These are phyloP conservation scores for Usnea hakonensis DNA, from an alignment of 495 filamentous ascomycete genomes.

Conservation along the genomic window DNA sequence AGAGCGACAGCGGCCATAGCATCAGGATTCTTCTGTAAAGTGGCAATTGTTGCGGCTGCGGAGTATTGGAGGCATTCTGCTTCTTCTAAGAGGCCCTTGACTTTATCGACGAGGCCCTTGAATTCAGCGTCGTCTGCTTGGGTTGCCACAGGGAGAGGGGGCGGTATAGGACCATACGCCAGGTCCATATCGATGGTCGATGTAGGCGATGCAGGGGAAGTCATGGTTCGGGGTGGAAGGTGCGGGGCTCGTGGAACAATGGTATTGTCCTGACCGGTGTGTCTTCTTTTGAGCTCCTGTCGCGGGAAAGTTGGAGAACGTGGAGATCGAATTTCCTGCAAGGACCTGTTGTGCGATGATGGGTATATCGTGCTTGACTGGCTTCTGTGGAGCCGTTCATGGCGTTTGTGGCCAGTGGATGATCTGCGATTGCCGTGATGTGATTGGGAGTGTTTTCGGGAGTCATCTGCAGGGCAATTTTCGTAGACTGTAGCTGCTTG, in stretches of 20 bases:
- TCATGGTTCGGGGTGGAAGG: constrained; percentile 18
- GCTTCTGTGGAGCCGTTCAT: not conserved
- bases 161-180: constrained; percentile 69
- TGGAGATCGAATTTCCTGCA: constrained; percentile 16
- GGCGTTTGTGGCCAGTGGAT: constrained; percentile 8
- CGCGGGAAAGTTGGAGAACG: constrained; percentile 23
- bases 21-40: constrained; percentile 83
- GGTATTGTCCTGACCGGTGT: constrained; percentile 29
- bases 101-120: constrained; percentile 54
- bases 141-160: constrained; percentile 34
- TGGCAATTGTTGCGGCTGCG: constrained; percentile 74
- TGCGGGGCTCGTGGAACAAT: constrained; percentile 5
- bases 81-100: constrained; percentile 70
- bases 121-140: constrained; percentile 42
- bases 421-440: constrained; percentile 16
- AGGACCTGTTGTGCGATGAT: constrained; percentile 15
- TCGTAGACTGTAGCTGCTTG: constrained; percentile 46
- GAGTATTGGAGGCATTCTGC: constrained; percentile 80
- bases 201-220: constrained; percentile 20
- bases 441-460: constrained; percentile 29
- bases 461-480: constrained; percentile 37
- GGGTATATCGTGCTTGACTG: constrained; percentile 13
- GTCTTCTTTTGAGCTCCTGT: constrained; percentile 36
- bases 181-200: constrained; percentile 73
- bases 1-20: constrained; percentile 91